phyloP scores from a whole-genome alignment of 352 stramenopile species.

The Phytopythium ostracodes region DNA sequence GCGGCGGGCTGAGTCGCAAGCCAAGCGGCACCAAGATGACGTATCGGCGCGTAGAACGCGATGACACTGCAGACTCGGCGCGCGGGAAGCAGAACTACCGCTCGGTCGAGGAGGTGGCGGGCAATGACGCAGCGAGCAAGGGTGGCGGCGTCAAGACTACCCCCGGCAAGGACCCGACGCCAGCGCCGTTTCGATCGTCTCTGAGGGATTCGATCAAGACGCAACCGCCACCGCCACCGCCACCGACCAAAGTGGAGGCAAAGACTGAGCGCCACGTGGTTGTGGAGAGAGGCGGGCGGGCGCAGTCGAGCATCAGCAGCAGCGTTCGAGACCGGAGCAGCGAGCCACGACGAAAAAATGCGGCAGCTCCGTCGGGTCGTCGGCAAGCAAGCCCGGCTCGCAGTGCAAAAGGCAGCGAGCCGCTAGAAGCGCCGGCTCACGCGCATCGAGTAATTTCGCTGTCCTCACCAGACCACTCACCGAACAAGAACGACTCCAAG shows the following conservation, averaged over 20 bases:
- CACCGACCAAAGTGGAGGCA: slow-evolving; percentile 12
- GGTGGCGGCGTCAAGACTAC: not conserved
- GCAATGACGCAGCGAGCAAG: not conserved
- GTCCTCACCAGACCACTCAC: slow-evolving; percentile 19
- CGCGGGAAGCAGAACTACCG: not conserved
- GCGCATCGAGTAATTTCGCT: slow-evolving; percentile 26
- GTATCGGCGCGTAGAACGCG: slow-evolving; percentile 42
- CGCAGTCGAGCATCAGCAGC: slow-evolving; percentile 11
- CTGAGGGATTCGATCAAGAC: slow-evolving; percentile 30
- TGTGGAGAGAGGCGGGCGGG: slow-evolving; percentile 10
- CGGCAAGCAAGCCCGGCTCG: not conserved
- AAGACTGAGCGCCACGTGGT: slow-evolving; percentile 14
- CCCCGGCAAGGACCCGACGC: not conserved
- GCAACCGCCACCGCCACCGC: slow-evolving; percentile 6
- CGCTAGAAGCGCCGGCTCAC: not conserved
- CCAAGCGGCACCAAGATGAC: slow-evolving; percentile 14
- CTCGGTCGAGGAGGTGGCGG: slow-evolving; percentile 19
- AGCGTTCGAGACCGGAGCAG: slow-evolving; percentile 4
- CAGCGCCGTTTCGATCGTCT: slow-evolving; percentile 43
- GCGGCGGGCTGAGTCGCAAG: slow-evolving; percentile 19
- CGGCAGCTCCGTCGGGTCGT: not conserved
- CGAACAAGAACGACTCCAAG: slow-evolving; percentile 17
- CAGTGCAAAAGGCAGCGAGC: not conserved
- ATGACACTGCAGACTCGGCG: not conserved
- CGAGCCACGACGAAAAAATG: slow-evolving; percentile 12